These are phyloP conservation scores for Podaxis sp. DNA, from an alignment of 768 basidiomycete genomes.

Conservation along the genomic window DNA sequence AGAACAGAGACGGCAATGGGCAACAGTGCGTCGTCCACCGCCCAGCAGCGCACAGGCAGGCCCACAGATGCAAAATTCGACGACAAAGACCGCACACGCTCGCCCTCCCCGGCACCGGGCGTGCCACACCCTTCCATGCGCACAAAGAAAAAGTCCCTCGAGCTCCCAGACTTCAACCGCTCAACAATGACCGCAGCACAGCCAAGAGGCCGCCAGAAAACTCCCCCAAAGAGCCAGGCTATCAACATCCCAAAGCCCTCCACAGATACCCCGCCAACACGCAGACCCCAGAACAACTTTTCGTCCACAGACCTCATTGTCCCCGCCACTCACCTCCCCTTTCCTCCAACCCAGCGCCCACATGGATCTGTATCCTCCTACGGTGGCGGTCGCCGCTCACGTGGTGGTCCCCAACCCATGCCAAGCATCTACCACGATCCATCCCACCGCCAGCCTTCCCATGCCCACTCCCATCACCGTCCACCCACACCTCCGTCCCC, in stretches of 20 bases:
- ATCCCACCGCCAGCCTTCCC: conserved; percentile 21
- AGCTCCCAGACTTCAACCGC: conserved; percentile 68
- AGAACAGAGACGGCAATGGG: conserved; percentile 17
- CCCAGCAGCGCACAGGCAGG: conserved; percentile 4
- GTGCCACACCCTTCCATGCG: conserved; percentile 60
- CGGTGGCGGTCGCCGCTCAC: neutral
- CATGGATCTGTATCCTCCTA: conserved; percentile 12
- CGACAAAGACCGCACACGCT: conserved; percentile 23
- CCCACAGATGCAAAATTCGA: neutral
- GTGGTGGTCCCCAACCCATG: conserved; percentile 34
- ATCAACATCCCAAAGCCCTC: conserved; percentile 40
- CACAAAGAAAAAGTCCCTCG: conserved; percentile 70
- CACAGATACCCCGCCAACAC: conserved; percentile 24
- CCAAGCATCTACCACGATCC: conserved; percentile 44
- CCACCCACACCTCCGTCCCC: conserved; percentile 17
- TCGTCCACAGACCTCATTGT: conserved; percentile 29
- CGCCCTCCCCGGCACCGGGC: conserved; percentile 40
- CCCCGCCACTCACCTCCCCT: conserved; percentile 26
- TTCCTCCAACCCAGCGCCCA: conserved; percentile 17
- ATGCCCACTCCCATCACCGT: conserved; percentile 1
- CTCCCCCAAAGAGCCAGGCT: conserved; percentile 32
- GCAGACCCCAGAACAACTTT: conserved; percentile 26
- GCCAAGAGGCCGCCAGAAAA: conserved; percentile 17
- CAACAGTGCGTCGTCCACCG: conserved; percentile 21
- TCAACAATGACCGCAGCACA: conserved; percentile 26